A percentile compares a stretch with the other conserved stretches of the same genome.
phyloP scores from a whole-genome alignment of 2,329 filamentous ascomycete species.

The Diaporthe batatas region DNA sequence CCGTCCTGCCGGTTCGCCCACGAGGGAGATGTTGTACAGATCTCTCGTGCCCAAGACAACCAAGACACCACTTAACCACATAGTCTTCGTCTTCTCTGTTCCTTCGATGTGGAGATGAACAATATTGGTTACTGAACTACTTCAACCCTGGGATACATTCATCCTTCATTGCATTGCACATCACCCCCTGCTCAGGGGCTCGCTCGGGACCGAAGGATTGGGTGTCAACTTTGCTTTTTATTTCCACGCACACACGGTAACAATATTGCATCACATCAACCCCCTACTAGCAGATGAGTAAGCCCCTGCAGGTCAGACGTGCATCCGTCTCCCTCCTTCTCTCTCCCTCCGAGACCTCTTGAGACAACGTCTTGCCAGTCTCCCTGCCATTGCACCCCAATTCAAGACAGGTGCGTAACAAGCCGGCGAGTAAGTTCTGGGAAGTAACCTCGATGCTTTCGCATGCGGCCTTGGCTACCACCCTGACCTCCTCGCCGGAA shows the following conservation, averaged over 20 bases:
- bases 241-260: neutral
- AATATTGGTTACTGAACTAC: no score
- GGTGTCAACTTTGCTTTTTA: slow-evolving; percentile 8
- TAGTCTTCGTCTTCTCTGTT: neutral
- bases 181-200: neutral
- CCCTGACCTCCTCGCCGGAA: neutral
- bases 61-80: neutral
- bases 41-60: neutral
- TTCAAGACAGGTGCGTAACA: neutral
- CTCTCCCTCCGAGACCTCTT: slow-evolving; percentile 1
- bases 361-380: neutral
- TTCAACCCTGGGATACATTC: neutral
- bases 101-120: neutral
- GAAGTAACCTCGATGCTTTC: no score
- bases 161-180: neutral
- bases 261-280: neutral
- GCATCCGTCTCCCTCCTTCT: neutral
- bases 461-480: neutral
- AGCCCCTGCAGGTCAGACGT: slow-evolving; percentile 4
- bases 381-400: neutral
- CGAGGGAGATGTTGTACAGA: slow-evolving; percentile 11
- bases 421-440: no score
- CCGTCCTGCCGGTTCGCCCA: slow-evolving; percentile 20
- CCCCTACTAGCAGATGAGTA: no score
- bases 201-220: slow-evolving; percentile 17